Evolutionary conservation across 352 stramenopile genomes (phyloP).

Genomic region (Pythium periplocum): DNA sequence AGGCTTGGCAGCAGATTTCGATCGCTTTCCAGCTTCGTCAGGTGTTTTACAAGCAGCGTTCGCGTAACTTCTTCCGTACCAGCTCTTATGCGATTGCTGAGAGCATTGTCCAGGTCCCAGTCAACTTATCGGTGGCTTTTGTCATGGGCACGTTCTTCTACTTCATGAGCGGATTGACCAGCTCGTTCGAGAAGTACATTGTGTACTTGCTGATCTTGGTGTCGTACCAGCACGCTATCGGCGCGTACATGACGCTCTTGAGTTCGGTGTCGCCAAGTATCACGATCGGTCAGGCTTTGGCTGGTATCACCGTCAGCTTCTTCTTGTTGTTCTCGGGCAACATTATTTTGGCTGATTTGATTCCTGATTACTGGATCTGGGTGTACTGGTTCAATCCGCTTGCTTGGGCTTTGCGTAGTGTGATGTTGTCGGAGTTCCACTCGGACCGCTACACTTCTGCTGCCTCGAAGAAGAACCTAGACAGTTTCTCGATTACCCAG

Average conservation of each 20-base stretch:
- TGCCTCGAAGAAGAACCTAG: slow-evolving; percentile 9
- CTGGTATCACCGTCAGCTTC: slow-evolving; percentile 47
- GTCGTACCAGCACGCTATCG: slow-evolving; percentile 68
- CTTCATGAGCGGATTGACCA: slow-evolving; percentile 83
- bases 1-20: slow-evolving; percentile 66
- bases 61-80: slow-evolving; percentile 87
- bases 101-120: slow-evolving; percentile 45
- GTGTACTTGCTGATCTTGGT: slow-evolving; percentile 74
- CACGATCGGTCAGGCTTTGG: slow-evolving; percentile 39
- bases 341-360: slow-evolving; percentile 60
- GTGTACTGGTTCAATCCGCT: slow-evolving; percentile 76
- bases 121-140: slow-evolving; percentile 61
- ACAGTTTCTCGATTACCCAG: slow-evolving; percentile 38
- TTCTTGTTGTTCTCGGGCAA: slow-evolving; percentile 71
- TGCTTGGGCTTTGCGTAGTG: slow-evolving; percentile 41
- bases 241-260: slow-evolving; percentile 58
- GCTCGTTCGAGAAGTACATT: slow-evolving; percentile 60
- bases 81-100: slow-evolving; percentile 73
- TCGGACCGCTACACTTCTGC: slow-evolving; percentile 26
- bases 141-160: slow-evolving; percentile 77
- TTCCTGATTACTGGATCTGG: slow-evolving; percentile 72
- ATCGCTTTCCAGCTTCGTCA: slow-evolving; percentile 66
- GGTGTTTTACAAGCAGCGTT: slow-evolving; percentile 89
- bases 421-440: slow-evolving; percentile 66
- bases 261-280: slow-evolving; percentile 49